phyloP scores from a whole-genome alignment of 108 stramenopile genomes.

The Aureococcus anophagefferens region DNA sequence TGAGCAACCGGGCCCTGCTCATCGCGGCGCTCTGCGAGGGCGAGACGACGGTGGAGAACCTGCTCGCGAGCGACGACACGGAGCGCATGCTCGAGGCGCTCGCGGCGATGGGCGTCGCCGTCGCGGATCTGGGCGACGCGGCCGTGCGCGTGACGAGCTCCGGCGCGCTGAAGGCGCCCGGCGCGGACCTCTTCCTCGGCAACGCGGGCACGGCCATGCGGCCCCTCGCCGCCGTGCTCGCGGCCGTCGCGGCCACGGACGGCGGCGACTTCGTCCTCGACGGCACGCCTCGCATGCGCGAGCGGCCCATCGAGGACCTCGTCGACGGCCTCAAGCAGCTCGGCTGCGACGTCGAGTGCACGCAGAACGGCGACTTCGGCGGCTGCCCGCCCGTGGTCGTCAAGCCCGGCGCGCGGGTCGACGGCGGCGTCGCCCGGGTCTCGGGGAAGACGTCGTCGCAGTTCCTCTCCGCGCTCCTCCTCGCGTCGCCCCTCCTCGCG shows the following conservation, averaged over 20 bases:
- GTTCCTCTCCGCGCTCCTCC: slow-evolving; percentile 84
- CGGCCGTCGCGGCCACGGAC: slow-evolving; percentile 48
- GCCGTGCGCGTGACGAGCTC: slow-evolving; percentile 66
- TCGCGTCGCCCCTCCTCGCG: slow-evolving; percentile 75
- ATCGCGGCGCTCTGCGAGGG: slow-evolving; percentile 38
- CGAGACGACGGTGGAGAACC: slow-evolving; percentile 45
- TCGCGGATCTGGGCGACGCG: slow-evolving; percentile 46
- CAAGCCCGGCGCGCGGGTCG: slow-evolving; percentile 6
- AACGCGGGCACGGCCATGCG: slow-evolving; percentile 94
- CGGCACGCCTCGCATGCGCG: slow-evolving; percentile 88
- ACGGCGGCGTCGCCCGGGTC: slow-evolving; percentile 54
- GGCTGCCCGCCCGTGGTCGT: slow-evolving; percentile 89
- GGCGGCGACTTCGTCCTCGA: slow-evolving; percentile 81
- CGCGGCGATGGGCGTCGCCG: slow-evolving; percentile 62
- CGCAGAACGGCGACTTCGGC: slow-evolving; percentile 6
- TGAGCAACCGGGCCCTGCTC: slow-evolving; percentile 61
- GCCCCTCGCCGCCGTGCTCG: slow-evolving; percentile 81
- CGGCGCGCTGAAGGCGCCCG: slow-evolving; percentile 64
- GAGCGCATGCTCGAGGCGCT: slow-evolving; percentile 89
- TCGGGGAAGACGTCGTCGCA: slow-evolving; percentile 94
- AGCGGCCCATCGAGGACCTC: slow-evolving; percentile 85
- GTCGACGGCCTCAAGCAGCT: slow-evolving; percentile 74
- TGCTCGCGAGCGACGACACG: slow-evolving; percentile 88
- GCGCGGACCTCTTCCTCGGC: slow-evolving; percentile 66
- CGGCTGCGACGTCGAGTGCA: background rate